Conservation (phyloP, 768 basidiomycete genomes). For the Russula emetica region DNA sequence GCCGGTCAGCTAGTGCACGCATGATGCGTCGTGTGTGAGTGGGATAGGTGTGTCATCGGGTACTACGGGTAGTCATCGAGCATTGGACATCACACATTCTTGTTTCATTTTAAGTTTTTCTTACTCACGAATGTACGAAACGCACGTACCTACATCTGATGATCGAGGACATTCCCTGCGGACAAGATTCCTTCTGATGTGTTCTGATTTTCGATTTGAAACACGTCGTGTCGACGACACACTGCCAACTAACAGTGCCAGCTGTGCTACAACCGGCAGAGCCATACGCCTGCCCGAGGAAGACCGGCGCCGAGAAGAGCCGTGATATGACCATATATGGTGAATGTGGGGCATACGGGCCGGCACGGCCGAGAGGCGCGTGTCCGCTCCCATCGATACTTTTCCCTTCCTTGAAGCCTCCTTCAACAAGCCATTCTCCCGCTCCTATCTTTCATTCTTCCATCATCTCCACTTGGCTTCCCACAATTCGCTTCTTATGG, state of each 20-base stretch:
- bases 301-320: not conserved
- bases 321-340: not conserved
- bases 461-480: not conserved
- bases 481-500: conserved; percentile 37
- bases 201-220: not conserved
- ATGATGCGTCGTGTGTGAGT: conserved; percentile 18
- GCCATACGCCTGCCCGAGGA: not conserved
- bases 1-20: not conserved
- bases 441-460: not conserved
- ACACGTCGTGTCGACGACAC: not conserved
- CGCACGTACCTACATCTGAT: conserved; percentile 5
- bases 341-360: not conserved
- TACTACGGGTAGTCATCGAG: too few relatives aligned
- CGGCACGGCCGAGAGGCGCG: not conserved
- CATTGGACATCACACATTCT: not conserved
- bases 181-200: not conserved
- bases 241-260: not conserved
- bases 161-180: conserved; percentile 1
- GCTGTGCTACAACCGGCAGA: not conserved
- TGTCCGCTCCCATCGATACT: not conserved
- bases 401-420: not conserved
- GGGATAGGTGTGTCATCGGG: too few relatives aligned
- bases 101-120: not conserved
- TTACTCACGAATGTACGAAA: conserved; percentile 21
- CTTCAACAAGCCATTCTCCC: not conserved